Percentiles rank a stretch among this genome's conserved stretches.
Evolutionary conservation across 2,329 filamentous ascomycete genomes (phyloP).

Genomic region (Hirsutella thompsonii): DNA sequence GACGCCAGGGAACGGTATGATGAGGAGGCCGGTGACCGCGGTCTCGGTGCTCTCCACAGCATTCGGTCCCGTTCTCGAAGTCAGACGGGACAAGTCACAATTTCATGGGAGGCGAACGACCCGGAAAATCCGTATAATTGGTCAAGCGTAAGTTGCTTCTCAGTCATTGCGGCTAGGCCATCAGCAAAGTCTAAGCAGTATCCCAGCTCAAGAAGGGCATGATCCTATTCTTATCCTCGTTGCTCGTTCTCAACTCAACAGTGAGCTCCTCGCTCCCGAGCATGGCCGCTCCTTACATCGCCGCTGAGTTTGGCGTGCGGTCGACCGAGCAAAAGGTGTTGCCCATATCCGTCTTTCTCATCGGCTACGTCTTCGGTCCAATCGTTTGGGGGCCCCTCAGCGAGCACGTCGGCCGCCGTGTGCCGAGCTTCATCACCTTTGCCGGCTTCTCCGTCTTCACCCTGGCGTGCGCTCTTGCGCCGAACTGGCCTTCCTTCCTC

Average conservation of each 20-base stretch:
- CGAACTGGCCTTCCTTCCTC: slow-evolving; percentile 38
- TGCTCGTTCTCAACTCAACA: slow-evolving; percentile 54
- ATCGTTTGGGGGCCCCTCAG: slow-evolving; percentile 52
- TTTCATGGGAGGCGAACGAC: slow-evolving; percentile 34
- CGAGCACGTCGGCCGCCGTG: slow-evolving; percentile 46
- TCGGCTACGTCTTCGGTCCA: slow-evolving; percentile 50
- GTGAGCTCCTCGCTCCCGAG: slow-evolving; percentile 53
- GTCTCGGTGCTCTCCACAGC: slow-evolving; percentile 18
- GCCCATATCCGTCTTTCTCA: slow-evolving; percentile 49
- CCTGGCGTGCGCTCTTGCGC: slow-evolving; percentile 38
- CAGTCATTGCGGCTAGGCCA: background rate
- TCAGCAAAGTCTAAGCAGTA: background rate
- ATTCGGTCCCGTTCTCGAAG: slow-evolving; percentile 20
- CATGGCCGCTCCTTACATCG: slow-evolving; percentile 47
- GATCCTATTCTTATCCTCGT: slow-evolving; percentile 41
- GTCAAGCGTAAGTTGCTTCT: slow-evolving; percentile 19
- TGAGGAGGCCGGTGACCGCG: slow-evolving; percentile 25
- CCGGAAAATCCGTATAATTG: slow-evolving; percentile 42
- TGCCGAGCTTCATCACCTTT: slow-evolving; percentile 28
- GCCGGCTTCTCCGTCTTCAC: slow-evolving; percentile 32
- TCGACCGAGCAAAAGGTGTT: slow-evolving; percentile 32
- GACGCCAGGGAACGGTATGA: slow-evolving; percentile 24
- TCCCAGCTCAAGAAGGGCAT: slow-evolving; percentile 38
- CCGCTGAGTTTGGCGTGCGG: slow-evolving; percentile 41
- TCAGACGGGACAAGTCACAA: slow-evolving; percentile 18